Evolutionary conservation across 176 grass and related monocot genomes (phyloP), one percentile per base, ranked within the genome.

Genomic region (Aegilops bicornis): DNA sequence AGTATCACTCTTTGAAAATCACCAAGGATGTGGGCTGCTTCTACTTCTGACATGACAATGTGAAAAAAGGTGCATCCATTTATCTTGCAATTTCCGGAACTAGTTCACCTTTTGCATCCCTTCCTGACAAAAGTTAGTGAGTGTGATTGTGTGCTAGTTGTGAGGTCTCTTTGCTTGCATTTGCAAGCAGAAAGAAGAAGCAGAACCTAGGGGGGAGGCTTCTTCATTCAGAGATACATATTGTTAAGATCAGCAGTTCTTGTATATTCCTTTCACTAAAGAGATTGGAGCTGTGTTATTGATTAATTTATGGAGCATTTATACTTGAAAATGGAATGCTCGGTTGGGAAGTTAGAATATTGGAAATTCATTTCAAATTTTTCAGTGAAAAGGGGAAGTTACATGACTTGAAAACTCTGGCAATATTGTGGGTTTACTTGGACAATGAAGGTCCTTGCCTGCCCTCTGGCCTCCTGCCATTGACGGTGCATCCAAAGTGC

Each of bases 1-100:
- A 94, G 27, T 90, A 92, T 60, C 91, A 92, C 88, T 94, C 86
- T 48, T 79, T 15, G 60, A 72, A 65, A 79, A 69, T 85, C 59
- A 87, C 27, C 64, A 87, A 74, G 79, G 77, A 87, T 22, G 84
- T 85, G 64, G 80, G 84, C 32, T 87, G 56, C 86, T 68, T 88
- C 74, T 89, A 56, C 81, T 82, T 85, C 79, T 92, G 60, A 92
- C 83, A 62, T 58, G 59, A 5, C 81, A 33, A 67, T 20, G 47
- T 43, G 12, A 80, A 64, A 59, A 60, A 60, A 85, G 4, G 22
- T 54, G 37, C 63, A 59, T 75, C 31, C 27, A 47, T 89, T 81
- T 61, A 22, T 35, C 36, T 45, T 64, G 52, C 16, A 58, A 42
- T 43, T 79, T 65, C 19, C 72, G 73, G 88, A 87, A 87, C 10